Percentiles rank a stretch among this genome's conserved stretches.
phyloP scores from a whole-genome alignment of 1,284 basidiomycete species.

The Ustilago nuda region DNA sequence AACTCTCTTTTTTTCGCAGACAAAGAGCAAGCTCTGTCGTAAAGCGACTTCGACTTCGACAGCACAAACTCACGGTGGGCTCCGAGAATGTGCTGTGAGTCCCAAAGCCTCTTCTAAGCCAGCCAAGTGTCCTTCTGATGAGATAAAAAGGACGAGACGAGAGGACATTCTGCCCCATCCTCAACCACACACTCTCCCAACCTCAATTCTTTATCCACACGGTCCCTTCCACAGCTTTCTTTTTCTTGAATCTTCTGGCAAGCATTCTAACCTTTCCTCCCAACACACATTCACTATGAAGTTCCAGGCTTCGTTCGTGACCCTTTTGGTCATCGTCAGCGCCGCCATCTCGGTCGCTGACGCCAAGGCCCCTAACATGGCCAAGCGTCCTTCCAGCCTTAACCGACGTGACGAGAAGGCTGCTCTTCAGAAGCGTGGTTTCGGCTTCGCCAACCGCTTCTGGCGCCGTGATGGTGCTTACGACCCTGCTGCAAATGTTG shows the following conservation, averaged over 20 bases:
- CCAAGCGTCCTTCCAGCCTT: constrained; percentile 44
- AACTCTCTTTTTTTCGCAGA: background rate
- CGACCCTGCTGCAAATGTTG: background rate
- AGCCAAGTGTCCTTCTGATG: background rate
- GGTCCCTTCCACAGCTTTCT: constrained; percentile 3
- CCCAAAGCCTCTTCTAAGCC: background rate
- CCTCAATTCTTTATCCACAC: constrained; percentile 4
- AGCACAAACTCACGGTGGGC: constrained; percentile 13
- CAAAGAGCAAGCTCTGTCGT: background rate
- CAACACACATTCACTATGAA: constrained; percentile 30
- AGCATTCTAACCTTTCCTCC: constrained; percentile 20
- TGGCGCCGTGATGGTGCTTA: constrained; percentile 30
- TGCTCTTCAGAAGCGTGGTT: constrained; percentile 29
- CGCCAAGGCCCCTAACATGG: constrained; percentile 20
- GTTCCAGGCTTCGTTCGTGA: constrained; percentile 46
- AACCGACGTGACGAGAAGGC: constrained; percentile 32
- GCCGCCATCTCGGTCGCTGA: constrained; percentile 52
- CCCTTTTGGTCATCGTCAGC: constrained; percentile 43
- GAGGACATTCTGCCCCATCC: background rate
- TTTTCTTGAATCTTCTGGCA: constrained; percentile 33
- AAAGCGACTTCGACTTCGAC: constrained; percentile 15
- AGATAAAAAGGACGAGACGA: constrained; percentile 18
- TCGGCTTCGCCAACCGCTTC: constrained; percentile 32
- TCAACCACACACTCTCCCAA: constrained; percentile 2
- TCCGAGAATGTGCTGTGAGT: constrained; percentile 5